Evolutionary conservation across 2,329 filamentous ascomycete species (phyloP), one percentile per base, ranked within the genome.

Genomic region (Sclerotinia spermophila): DNA sequence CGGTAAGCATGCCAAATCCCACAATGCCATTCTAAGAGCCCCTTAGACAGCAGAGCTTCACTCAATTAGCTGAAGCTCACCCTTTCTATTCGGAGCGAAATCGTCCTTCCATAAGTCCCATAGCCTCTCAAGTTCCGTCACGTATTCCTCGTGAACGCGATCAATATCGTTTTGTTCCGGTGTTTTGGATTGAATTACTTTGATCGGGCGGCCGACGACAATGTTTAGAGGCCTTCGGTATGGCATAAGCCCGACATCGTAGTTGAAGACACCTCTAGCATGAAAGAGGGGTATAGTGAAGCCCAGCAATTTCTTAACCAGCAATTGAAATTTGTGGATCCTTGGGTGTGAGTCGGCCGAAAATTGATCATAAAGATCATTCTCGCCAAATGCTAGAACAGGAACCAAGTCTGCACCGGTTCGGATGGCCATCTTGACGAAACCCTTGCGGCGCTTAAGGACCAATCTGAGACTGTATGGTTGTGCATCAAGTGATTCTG

Each of bases 191-290:
- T 86, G 83, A 65, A 85, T 81, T 8, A 97, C 90, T 73, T 85
- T 84, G 72, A 97, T 93, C 0, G 95, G 94, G 67, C 87, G 86
- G 5, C 95, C 95, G 21, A 97, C 92, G 19, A 99, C 94, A 62
- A 97, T 88, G 78, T 98, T 96, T 71, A 99, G 84, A 17, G 93
- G 90, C 66, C 90, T 86, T 19, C 96, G 89, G 80, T 97, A 98
- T 0, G 96, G 96, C 92, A 98, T 94, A 77, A 98, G 83, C 5
- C 96, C 96, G 21, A 97, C 93, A 80, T 99, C 96, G 79, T 99
- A 98, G 81, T 99, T 99, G 82, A 98, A 97, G 55, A 98, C 90
- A 19, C 95, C 95, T 38, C 94, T 84, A 3, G 94, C 95, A 80
- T 97, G 94, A 77, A 97, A 91, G 40, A 97, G 86, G 0, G 96